Evolutionary conservation across 805 yeast species (phyloP).

Genomic region (Saccharomyces mikatae): DNA sequence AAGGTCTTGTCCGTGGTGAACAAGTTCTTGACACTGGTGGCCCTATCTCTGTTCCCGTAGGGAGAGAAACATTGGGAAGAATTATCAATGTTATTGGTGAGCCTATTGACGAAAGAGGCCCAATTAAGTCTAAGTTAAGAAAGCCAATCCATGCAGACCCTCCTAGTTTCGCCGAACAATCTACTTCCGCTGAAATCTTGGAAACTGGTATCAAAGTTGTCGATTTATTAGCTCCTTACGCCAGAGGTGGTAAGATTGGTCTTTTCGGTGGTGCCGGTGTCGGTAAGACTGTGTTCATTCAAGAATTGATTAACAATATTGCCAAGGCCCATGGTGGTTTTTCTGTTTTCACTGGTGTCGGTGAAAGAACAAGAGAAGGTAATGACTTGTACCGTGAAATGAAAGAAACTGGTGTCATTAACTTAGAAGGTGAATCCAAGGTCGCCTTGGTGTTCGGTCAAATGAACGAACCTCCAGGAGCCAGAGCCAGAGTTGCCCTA

Average conservation of each 20-base stretch:
- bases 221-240: constrained; percentile 97
- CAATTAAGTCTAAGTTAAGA: constrained; percentile 83
- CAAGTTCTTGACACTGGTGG: constrained; percentile 89
- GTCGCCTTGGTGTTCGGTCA: constrained; percentile 99
- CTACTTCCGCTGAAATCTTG: constrained; percentile 94
- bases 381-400: constrained; percentile 99
- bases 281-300: constrained; percentile 99
- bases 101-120: constrained; percentile 99
- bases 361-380: constrained; percentile 99
- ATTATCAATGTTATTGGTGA: constrained; percentile 98
- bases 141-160: constrained; percentile 99
- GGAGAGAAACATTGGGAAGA: constrained; percentile 98
- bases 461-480: constrained; percentile 99
- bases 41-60: constrained; percentile 98
- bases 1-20: constrained; percentile 98
- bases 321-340: constrained; percentile 99
- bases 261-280: constrained; percentile 99
- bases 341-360: constrained; percentile 99
- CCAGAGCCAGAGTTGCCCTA: constrained; percentile 99
- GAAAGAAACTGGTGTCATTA: constrained; percentile 99
- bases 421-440: constrained; percentile 99
- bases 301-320: constrained; percentile 98
- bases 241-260: constrained; percentile 99
- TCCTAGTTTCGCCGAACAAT: constrained; percentile 92
- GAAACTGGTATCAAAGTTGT: constrained; percentile 99